Conservation (phyloP, 768 basidiomycete species). For the Tylopilus rubrobrunneus region DNA sequence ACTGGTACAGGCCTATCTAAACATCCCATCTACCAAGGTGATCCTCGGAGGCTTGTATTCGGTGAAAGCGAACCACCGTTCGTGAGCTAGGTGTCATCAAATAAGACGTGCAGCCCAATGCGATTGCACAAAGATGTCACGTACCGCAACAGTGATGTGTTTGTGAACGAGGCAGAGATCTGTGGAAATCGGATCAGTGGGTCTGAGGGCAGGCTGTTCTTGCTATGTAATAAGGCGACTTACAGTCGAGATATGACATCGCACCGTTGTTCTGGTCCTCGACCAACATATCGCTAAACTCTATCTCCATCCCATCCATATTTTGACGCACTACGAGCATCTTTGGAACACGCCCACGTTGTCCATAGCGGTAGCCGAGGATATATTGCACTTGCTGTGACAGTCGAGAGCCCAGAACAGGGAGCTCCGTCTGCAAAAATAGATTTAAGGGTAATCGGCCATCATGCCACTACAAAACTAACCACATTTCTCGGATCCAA, state of each 20-base stretch:
- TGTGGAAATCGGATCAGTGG: constrained; percentile 6
- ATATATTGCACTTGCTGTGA: constrained; percentile 87
- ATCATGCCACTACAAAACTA: constrained; percentile 17
- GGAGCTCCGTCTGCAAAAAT: constrained; percentile 57
- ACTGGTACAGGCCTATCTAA: background rate
- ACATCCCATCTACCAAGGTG: constrained; percentile 27
- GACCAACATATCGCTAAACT: constrained; percentile 95
- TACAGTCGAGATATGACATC: constrained; percentile 88
- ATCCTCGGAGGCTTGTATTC: constrained; percentile 27
- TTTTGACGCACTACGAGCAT: constrained; percentile 86
- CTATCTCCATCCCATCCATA: constrained; percentile 87
- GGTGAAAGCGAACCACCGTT: constrained; percentile 30
- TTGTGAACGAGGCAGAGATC: constrained; percentile 34
- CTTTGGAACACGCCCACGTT: constrained; percentile 53
- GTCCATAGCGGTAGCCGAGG: constrained; percentile 58
- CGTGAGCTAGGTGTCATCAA: constrained; percentile 19
- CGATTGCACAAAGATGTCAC: constrained; percentile 1
- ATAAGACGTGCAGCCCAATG: constrained; percentile 1
- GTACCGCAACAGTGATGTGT: constrained; percentile 29
- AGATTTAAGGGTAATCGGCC: constrained; percentile 1
- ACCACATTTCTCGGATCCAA: constrained; percentile 67
- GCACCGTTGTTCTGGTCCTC: constrained; percentile 98
- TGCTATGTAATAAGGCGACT: constrained; percentile 25
- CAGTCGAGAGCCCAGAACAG: constrained; percentile 64
- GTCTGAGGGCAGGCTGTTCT: background rate